Evolutionary conservation across 2,329 filamentous ascomycete genomes (phyloP), one percentile per base, ranked within the genome.

Genomic region (Fusarium illudens): DNA sequence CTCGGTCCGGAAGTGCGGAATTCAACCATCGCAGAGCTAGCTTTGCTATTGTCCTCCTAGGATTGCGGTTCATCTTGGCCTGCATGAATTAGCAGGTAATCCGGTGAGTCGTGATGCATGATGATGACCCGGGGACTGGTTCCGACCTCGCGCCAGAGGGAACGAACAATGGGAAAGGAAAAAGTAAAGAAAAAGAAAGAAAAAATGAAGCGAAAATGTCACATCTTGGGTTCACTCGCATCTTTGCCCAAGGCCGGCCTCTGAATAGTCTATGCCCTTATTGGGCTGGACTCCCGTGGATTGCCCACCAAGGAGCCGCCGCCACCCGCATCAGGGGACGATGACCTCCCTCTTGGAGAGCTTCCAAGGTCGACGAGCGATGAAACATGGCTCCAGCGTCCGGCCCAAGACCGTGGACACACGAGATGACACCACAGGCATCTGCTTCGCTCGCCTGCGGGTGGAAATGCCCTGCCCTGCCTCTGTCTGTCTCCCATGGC

Each of bases 371-470:
- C 44, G 36, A 29, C 19, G 19, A 46, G 17, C 29, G 37, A 46
- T 56, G 53, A 46, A 56, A 56, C 53, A 34, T 46, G 53, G 53
- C 53, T 56, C 37, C 53, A 56, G 53, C 39, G 29, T 39, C 53
- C 29, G 37, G 53, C 30, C 19, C 29, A 46, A 46, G 52, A 17
- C 19, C 15, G 36, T 46, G 52, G 37, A 22, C 53, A 22, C 39
- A 34, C 37, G 37, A 48, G 29, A 56, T 56, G 53, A 34, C 52
- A 56, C 52, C 36, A 55, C 29, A n/a, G 27, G 19, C 51, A 54
- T 22, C 27, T 54, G 25, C 51, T 54, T 42, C 51, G 51, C 39
- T 42, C 34, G 51, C 25, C 19, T 15, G 36, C 8, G 11, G 19
- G 32, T 32, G 27, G 34, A 29, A 44, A 44, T 27, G 5, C 5